These are phyloP conservation scores for Moniliella sp. DNA, from an alignment of 1,284 basidiomycete species.

Conservation along the genomic window DNA sequence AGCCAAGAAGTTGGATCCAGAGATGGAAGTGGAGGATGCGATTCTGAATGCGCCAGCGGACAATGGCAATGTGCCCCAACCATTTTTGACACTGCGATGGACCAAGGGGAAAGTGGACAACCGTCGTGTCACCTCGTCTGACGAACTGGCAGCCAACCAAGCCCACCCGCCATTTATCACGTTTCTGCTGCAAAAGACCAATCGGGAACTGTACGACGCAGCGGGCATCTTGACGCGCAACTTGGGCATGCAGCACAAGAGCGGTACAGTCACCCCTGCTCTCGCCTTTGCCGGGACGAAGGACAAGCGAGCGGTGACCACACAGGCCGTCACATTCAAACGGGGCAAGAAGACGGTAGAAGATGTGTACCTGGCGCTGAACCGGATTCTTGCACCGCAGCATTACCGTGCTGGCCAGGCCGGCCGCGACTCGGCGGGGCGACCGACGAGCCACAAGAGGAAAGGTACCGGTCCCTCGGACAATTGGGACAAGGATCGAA, in stretches of 20 bases:
- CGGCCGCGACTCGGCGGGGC: neutral
- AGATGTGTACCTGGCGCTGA: conserved; percentile 51
- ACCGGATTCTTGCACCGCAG: conserved; percentile 10
- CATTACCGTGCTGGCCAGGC: neutral
- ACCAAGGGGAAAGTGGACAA: neutral
- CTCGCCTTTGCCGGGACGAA: conserved; percentile 84
- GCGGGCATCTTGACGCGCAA: conserved; percentile 47
- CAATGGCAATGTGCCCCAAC: neutral
- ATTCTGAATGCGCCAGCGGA: neutral
- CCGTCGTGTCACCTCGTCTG: neutral
- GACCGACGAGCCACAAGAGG: no score
- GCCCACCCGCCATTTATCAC: conserved; percentile 67
- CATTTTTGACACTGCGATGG: neutral
- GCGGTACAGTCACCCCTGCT: conserved; percentile 41
- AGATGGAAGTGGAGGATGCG: neutral
- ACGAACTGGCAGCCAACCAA: conserved; percentile 24
- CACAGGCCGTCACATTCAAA: conserved; percentile 68
- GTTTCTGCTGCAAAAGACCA: conserved; percentile 89
- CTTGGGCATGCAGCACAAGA: conserved; percentile 31
- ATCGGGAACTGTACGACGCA: conserved; percentile 87
- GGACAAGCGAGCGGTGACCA: conserved; percentile 87
- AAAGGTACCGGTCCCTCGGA: conserved; percentile 1
- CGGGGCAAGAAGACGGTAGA: conserved; percentile 58
- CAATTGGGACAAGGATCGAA: neutral
- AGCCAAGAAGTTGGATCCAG: neutral